A percentile compares a stretch with the other conserved stretches of the same genome.
These are phyloP conservation scores for Wickerhamomyces hampshirensis DNA, from an alignment of 805 yeast species.

Conservation along the genomic window DNA sequence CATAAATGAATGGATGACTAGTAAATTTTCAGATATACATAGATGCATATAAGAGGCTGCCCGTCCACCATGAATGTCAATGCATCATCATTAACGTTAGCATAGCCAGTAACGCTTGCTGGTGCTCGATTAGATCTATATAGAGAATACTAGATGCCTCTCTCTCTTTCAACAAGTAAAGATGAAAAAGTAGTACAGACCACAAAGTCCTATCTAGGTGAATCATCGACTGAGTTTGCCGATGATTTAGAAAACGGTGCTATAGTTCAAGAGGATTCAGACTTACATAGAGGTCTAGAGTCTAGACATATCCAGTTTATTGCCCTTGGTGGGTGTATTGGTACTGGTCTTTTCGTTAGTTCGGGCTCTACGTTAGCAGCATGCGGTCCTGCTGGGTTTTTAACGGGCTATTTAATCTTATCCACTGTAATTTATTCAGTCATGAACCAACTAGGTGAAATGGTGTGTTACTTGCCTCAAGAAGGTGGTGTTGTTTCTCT, in stretches of 20 bases:
- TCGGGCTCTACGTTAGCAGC: slow-evolving; percentile 55
- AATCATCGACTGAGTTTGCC: slow-evolving; percentile 21
- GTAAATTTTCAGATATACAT: no score
- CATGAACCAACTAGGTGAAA: slow-evolving; percentile 62
- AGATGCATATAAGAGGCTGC: no score
- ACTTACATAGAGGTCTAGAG: slow-evolving; percentile 34
- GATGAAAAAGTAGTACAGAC: slow-evolving; percentile 16
- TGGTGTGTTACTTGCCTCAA: slow-evolving; percentile 57
- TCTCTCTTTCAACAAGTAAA: no score
- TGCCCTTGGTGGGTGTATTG: slow-evolving; percentile 81
- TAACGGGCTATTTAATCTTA: slow-evolving; percentile 58
- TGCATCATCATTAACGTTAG: no score
- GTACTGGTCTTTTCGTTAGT: slow-evolving; percentile 80
- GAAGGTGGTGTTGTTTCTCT: slow-evolving; percentile 63
- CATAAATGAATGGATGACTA: no score
- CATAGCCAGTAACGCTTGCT: no score
- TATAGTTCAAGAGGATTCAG: slow-evolving; percentile 6
- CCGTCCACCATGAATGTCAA: no score
- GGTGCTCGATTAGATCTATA: no score
- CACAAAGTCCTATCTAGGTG: slow-evolving; percentile 15
- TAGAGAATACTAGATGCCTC: no score
- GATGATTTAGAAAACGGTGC: slow-evolving; percentile 18
- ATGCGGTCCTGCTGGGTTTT: slow-evolving; percentile 71
- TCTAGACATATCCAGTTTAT: slow-evolving; percentile 74
- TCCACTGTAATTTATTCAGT: slow-evolving; percentile 61